These are phyloP conservation scores for Sugiyamaella castrensis DNA, from an alignment of 1,139 yeast genomes.

Conservation along the genomic window DNA sequence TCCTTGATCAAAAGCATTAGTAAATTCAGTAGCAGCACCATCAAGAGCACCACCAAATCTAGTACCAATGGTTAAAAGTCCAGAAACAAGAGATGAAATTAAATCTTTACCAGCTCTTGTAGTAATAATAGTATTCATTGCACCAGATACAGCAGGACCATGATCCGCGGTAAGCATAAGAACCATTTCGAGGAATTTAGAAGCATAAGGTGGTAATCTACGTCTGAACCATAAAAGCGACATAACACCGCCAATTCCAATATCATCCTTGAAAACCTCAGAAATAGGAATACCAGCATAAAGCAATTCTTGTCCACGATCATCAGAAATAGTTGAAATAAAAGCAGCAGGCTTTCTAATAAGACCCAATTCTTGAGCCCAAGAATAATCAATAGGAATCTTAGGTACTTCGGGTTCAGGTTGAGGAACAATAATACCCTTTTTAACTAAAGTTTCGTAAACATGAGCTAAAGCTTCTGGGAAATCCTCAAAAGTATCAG, in stretches of 20 bases:
- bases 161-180: constrained; percentile 49
- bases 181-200: constrained; percentile 48
- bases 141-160: constrained; percentile 49
- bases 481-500: constrained; percentile 47
- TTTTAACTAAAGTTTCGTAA: constrained; percentile 40
- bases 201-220: constrained; percentile 44
- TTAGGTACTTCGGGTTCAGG: constrained; percentile 47
- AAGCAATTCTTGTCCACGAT: constrained; percentile 47
- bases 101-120: constrained; percentile 49
- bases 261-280: constrained; percentile 47
- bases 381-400: constrained; percentile 48
- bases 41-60: constrained; percentile 49
- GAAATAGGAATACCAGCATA: constrained; percentile 49
- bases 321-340: constrained; percentile 48
- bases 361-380: constrained; percentile 49
- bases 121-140: constrained; percentile 49
- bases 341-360: constrained; percentile 49
- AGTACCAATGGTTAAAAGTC: constrained; percentile 46
- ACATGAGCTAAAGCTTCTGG: constrained; percentile 42
- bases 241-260: constrained; percentile 50
- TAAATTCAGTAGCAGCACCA: constrained; percentile 48
- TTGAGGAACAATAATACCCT: constrained; percentile 40
- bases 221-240: constrained; percentile 48
- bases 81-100: constrained; percentile 46
- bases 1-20: constrained; percentile 45